phyloP scores from a whole-genome alignment of 345 rosid species.

The Nephelium lappaceum region DNA sequence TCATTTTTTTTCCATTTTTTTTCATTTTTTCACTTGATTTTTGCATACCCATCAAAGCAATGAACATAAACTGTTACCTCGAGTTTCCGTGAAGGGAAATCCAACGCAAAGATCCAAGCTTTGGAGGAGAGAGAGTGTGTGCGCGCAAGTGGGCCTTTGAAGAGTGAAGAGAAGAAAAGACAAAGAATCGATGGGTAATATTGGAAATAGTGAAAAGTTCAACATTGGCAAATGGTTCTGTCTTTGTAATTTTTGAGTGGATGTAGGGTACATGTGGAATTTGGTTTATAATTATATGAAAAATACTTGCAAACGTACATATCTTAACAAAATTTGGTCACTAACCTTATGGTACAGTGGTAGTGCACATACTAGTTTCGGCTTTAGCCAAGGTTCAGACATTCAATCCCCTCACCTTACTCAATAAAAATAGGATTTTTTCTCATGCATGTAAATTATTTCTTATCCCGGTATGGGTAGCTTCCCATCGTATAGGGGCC shows the following conservation, averaged over 20 bases:
- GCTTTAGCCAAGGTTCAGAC: too few species aligned
- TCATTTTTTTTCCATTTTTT: neutral
- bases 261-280: neutral
- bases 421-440: too few species aligned
- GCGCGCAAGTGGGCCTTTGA: neutral
- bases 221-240: neutral
- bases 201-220: neutral
- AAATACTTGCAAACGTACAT: too few species aligned
- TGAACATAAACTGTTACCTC: neutral
- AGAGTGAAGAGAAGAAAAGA: neutral
- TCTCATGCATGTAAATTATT: too few species aligned
- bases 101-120: conserved; percentile 8
- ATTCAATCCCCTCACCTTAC: too few species aligned
- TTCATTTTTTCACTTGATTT: neutral
- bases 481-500: too few species aligned
- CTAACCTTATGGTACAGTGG: too few species aligned
- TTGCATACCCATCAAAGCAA: neutral
- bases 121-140: neutral
- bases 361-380: too few species aligned
- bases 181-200: neutral
- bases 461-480: too few species aligned
- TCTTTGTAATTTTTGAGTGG: neutral
- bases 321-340: neutral
- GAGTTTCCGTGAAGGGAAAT: neutral
- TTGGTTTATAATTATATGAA: neutral